Evolutionary conservation across 1,284 basidiomycete species (phyloP), one percentile per base, ranked within the genome.

Genomic region (Caloboletus firmus): DNA sequence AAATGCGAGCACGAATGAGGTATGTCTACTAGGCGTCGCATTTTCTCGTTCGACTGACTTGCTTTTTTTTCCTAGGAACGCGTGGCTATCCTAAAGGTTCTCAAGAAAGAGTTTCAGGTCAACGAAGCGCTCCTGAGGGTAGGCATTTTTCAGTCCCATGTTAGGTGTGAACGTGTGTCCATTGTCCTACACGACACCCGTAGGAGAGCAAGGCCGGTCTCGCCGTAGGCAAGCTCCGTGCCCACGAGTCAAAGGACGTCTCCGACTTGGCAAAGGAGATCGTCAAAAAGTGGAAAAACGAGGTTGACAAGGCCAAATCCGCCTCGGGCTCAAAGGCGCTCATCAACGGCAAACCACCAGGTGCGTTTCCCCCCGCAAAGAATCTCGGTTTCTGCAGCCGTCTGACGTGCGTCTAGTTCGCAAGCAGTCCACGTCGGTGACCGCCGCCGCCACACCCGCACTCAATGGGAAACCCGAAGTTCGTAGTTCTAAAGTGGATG

Each of bases 141-240:
- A 70, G 67, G 91, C 81, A 61, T 73, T 73, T n/a, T 24, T 5
- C 24, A 24, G 24, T 24, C 24, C 5, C 24, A 24, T 62, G 30
- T 45, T 26, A 45, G 56, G 68, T 65, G 66, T 52, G 51, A 52
- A 24, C 17, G 36, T 31, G 32, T 28, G 35, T 52, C 17, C 22
- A 35, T 5, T n/a, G 49, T 26, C 59, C 51, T 1, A 32, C 15
- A 7, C 43, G 36, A 45, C 54, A 24, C 53, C 49, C 46, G 45
- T 47, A 93, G 91, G 91, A 93, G 71, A 94, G 92, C 65, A 94
- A 92, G 75, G 92, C 91, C 5, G 95, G 95, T 55, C 78, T 97
- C 12, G 91, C 93, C 0, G 91, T 98, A 3, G 95, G 94, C 47
- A 98, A 97, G 75, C 78, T 98, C 26, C 84, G 95, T 43, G 80